Evolutionary conservation across 805 yeast species (phyloP).

Genomic region (Saccharomycopsis fibuligera): DNA sequence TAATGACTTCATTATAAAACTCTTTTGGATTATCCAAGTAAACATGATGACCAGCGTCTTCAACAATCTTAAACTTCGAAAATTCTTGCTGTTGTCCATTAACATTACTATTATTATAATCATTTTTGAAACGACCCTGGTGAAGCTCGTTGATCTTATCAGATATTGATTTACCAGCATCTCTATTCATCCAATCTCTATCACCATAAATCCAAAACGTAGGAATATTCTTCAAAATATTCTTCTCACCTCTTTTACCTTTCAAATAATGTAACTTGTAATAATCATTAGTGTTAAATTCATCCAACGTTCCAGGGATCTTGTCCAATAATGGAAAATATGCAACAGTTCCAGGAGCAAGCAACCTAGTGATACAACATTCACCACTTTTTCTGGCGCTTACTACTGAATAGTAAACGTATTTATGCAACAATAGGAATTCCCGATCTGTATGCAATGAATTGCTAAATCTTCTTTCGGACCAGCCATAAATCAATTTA

Average conservation of each 20-base stretch:
- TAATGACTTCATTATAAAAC: constrained; percentile 38
- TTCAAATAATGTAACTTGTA: constrained; percentile 67
- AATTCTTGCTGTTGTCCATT: no score
- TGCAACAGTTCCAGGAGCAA: constrained; percentile 54
- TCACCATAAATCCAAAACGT: constrained; percentile 63
- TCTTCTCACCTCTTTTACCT: constrained; percentile 51
- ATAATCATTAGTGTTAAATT: constrained; percentile 37
- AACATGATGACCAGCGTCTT: constrained; percentile 70
- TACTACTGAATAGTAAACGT: constrained; percentile 45
- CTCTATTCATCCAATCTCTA: constrained; percentile 63
- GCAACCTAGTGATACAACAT: constrained; percentile 50
- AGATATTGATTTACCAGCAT: constrained; percentile 46
- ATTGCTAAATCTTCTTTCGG: constrained; percentile 40
- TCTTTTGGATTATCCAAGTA: constrained; percentile 57
- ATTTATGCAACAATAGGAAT: constrained; percentile 42
- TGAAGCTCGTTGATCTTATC: constrained; percentile 27
- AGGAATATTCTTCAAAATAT: constrained; percentile 35
- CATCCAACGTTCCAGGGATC: constrained; percentile 32
- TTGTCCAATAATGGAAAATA: constrained; percentile 52
- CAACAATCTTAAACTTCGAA: constrained; percentile 39
- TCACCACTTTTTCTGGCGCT: constrained; percentile 59
- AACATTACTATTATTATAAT: constrained; percentile 39
- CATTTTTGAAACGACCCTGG: constrained; percentile 27
- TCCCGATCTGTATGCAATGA: constrained; percentile 24
- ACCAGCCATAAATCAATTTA: constrained; percentile 46